Base-by-base conservation (phyloP, 2,329 filamentous ascomycete species). In the Fusarium sp. region DNA sequence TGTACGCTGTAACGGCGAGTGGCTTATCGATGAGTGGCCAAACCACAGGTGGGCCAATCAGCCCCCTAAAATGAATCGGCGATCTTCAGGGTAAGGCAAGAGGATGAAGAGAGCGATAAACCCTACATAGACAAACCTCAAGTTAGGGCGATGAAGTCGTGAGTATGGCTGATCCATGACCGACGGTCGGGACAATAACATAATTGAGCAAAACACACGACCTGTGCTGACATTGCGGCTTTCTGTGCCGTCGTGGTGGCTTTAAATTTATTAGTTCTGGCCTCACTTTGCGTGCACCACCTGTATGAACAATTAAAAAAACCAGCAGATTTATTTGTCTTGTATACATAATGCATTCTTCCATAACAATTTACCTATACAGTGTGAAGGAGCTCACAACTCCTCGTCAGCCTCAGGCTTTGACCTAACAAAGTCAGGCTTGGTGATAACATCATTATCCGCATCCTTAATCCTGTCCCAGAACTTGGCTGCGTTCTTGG, bases 401-500 rank as follows among this genome's bases (percentile, higher is more conserved):
- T 74, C 71, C 4, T 53, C 45, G 15, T 53, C 62, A 24, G 14
- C 44, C 3, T 50, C 24, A 20, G 55, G 54, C 26, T 63, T 45
- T 1, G 30, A 24, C 20, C 69, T 59, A 18, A 63, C 18, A 70
- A 76, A 78, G 47, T 78, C 76, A 35, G 79, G 78, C 56, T 81
- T 81, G 6, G 85, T 88, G 14, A 89, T 82, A 54, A 86, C 86
- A 50, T 89, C 87, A 81, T 90, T 92, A 77, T 90, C 84, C 0
- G 90, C 90, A 72, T 87, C 86, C 82, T 90, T 86, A 61, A 94
- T 87, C 63, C 87, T 85, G 24, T 89, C 83, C 82, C 89, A 86
- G 78, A 94, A 94, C 76, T 87, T 87, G 76, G 90, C 85, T 1
- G 88, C 91, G 15, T 86, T 87, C 82, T 91, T 86, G 41, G 86